Percentiles rank a stretch among this genome's conserved stretches.
Evolutionary conservation across 2,329 filamentous ascomycete genomes (phyloP).

Genomic region (Xylariaceae sp.): DNA sequence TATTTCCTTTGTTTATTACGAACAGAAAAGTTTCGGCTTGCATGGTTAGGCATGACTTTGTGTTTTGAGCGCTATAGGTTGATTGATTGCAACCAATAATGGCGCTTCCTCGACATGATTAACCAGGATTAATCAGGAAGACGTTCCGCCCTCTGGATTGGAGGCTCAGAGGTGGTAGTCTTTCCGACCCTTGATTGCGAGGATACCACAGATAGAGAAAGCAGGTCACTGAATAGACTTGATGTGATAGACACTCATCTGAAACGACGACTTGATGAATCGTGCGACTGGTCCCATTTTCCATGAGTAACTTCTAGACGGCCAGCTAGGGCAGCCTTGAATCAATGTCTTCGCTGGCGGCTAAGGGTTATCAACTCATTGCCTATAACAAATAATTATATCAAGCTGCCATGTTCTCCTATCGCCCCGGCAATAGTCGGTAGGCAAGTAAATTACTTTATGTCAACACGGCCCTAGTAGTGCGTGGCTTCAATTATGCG

Average conservation of each 20-base stretch:
- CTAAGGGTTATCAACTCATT: too few relatives aligned
- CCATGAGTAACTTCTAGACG: neutral
- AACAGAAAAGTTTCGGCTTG: slow-evolving; percentile 38
- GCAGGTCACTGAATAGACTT: slow-evolving; percentile 33
- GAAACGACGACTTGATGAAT: neutral
- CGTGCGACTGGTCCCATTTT: neutral
- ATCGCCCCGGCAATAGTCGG: too few relatives aligned
- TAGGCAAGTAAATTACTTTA: too few relatives aligned
- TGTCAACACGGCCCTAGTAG: too few relatives aligned
- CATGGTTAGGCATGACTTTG: slow-evolving; percentile 36
- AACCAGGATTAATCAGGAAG: slow-evolving; percentile 25
- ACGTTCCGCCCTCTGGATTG: slow-evolving; percentile 26
- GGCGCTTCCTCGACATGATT: slow-evolving; percentile 27
- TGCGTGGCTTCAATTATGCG: too few relatives aligned
- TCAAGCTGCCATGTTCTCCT: too few relatives aligned
- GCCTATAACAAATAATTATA: too few relatives aligned
- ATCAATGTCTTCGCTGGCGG: too few relatives aligned
- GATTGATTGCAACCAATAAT: slow-evolving; percentile 26
- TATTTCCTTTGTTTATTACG: slow-evolving; percentile 38
- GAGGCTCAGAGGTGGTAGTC: slow-evolving; percentile 29
- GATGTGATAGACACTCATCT: slow-evolving; percentile 8
- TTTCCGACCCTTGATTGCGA: slow-evolving; percentile 25
- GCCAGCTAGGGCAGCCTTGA: too few relatives aligned
- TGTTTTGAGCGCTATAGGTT: slow-evolving; percentile 30
- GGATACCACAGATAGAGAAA: slow-evolving; percentile 33